Base-by-base conservation (phyloP, 1,139 yeast genomes). In the Hansenula anomala region DNA sequence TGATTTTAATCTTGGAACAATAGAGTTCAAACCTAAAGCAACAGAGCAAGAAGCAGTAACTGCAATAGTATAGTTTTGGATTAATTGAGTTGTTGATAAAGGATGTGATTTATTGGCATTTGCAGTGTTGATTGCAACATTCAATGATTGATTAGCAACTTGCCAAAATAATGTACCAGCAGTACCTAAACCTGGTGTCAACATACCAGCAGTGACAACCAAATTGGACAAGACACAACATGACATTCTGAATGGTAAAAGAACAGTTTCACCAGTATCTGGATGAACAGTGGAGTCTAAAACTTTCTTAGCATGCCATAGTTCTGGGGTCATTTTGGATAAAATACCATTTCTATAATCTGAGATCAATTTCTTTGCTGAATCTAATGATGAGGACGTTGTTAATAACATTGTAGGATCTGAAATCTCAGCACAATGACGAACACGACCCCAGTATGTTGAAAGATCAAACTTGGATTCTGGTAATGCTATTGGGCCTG, bases 101-200 rank as follows among this genome's bases (percentile, higher is more conserved):
- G 97, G 97, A 53, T 89, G 95, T 1, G 96, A 84, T 59, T 92
- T 92, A 69, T 92, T 92, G 35, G 97, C 94, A 58, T 92, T 92
- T 31, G 97, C 94, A 32, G 94, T 88, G 64, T 92, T 92, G 49
- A 92, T 89, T 6, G 98, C 98, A 39, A 92, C 98, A 55, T 92
- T 92, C 49, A 92, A 73, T 27, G 96, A 85, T 66, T 92, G 99
- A 65, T 92, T 92, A 23, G 97, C 95, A 59, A 92, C 79, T 64
- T 92, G 98, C 98, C 98, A 92, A 63, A 92, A 89, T 24, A 89
- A 61, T 0, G 97, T 90, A 22, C 98, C 98, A 0, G 75, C 79
- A 11, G 92, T 81, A 13, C 95, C 95, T 57, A 92, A 63, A 45
- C 86, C 86, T 7, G 98, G 98, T 1, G 97, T 90, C 54, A 92